Base-by-base conservation (phyloP, 1,139 yeast genomes). In the Suhomyces ambrosiae region DNA sequence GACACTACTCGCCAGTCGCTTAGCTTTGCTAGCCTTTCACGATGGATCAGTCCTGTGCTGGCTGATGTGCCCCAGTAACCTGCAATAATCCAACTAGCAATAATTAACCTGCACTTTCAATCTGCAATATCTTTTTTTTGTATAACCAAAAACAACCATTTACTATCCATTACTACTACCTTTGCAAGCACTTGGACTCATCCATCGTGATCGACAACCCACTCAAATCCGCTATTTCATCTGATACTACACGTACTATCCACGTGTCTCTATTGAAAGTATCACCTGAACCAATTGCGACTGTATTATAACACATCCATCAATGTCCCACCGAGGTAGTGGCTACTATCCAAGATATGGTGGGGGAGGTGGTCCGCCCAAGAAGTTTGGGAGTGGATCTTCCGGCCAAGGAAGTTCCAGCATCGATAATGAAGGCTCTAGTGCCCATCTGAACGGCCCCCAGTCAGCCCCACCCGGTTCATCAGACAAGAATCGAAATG, bases 261-360 rank as follows among this genome's bases (percentile, higher is more conserved):
- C 27, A 5, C 24, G 24, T 23, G 24, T 10, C 24, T 23, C 24
- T 5, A 23, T 6, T 12, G 14, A 5, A 5, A 24, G 14, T 24
- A n/a, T 24, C 15, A 24, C 4, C 27, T 5, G 15, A n/a, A 15
- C 11, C 15, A 26, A 26, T 14, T 26, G 29, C 18, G 19, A 16
- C 23, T 28, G 31, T 28, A 28, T 22, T 29, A 29, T 29, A 21
- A 13, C 14, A 7, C 18, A 15, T 21, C 23, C 5, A 27, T 16
- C 30, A 33, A 49, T 49, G 53, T 48, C 53, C 14, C 48, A 49
- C 36, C 40, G 52, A 26, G 45, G 43, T 22, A 44, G 48, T 43
- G 48, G 48, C 37, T 48, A 49, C 37, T 48, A 49, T 39, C 46
- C 50, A 23, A 40, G 52, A 23, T 49, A 48, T 31, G 44, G 45